phyloP scores from a whole-genome alignment of 495 filamentous ascomycete genomes.

The Penicillium diatomitis region DNA sequence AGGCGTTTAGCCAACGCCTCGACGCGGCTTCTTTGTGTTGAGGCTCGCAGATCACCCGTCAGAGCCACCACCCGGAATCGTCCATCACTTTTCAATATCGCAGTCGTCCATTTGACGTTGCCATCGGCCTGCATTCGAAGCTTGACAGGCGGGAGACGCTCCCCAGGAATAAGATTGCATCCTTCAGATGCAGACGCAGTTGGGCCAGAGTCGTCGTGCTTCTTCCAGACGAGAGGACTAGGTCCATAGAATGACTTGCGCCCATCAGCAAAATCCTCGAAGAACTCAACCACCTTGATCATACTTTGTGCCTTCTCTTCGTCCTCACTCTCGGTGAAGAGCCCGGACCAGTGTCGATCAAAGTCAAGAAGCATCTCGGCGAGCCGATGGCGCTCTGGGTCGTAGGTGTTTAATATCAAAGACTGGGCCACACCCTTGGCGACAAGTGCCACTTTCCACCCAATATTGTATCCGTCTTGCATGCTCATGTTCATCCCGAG shows the following conservation, averaged over 20 bases:
- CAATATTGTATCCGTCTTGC: slow-evolving; percentile 69
- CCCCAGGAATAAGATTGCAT: slow-evolving; percentile 35
- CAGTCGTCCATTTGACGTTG: slow-evolving; percentile 39
- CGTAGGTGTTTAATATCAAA: slow-evolving; percentile 59
- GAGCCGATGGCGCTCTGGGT: slow-evolving; percentile 57
- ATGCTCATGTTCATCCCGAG: slow-evolving; percentile 83
- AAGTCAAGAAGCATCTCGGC: slow-evolving; percentile 65
- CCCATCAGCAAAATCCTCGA: slow-evolving; percentile 30
- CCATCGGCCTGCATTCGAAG: slow-evolving; percentile 47
- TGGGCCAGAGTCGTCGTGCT: slow-evolving; percentile 8
- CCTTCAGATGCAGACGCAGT: slow-evolving; percentile 7
- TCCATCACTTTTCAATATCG: slow-evolving; percentile 40
- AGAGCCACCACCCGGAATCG: slow-evolving; percentile 54
- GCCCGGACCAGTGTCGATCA: slow-evolving; percentile 35
- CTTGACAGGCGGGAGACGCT: slow-evolving; percentile 42
- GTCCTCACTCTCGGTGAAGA: slow-evolving; percentile 10
- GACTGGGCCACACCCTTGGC: slow-evolving; percentile 47
- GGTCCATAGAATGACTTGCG: slow-evolving; percentile 26
- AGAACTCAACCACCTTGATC: slow-evolving; percentile 16
- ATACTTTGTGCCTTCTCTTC: slow-evolving; percentile 15
- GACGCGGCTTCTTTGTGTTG: slow-evolving; percentile 35
- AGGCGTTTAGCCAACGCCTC: slow-evolving; percentile 35
- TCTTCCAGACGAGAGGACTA: slow-evolving; percentile 21
- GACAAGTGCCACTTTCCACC: slow-evolving; percentile 70
- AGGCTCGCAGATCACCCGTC: slow-evolving; percentile 44